These are phyloP conservation scores for Trapa incisa DNA, from an alignment of 345 rosid genomes.

Conservation along the genomic window DNA sequence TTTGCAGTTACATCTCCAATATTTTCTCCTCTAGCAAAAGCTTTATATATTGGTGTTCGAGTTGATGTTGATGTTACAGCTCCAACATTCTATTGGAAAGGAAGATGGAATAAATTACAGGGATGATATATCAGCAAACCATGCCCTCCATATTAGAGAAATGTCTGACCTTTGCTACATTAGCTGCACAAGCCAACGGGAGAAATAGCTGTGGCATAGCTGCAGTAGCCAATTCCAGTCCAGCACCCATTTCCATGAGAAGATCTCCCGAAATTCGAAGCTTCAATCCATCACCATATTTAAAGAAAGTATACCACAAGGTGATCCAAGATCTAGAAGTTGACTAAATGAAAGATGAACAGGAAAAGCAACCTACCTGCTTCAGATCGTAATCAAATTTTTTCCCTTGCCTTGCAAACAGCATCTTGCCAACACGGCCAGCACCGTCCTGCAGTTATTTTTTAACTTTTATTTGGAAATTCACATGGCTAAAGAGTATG, in stretches of 20 bases:
- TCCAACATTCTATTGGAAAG: constrained; percentile 58
- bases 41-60: constrained; percentile 94
- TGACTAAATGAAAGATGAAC: neutral
- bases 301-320: neutral
- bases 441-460: constrained; percentile 70
- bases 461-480: neutral
- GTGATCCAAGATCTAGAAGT: neutral
- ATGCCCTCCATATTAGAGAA: neutral
- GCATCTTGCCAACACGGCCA: constrained; percentile 96
- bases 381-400: constrained; percentile 94
- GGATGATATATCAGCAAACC: constrained; percentile 1
- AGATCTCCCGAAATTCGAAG: constrained; percentile 89
- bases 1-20: constrained; percentile 98
- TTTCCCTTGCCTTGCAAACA: constrained; percentile 90
- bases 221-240: constrained; percentile 87
- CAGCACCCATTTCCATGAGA: constrained; percentile 96
- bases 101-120: constrained; percentile 12
- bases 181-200: constrained; percentile 97
- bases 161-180: constrained; percentile 69
- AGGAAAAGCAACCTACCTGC: constrained; percentile 35
- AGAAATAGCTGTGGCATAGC: constrained; percentile 91
- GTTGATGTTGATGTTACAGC: constrained; percentile 98
- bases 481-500: neutral
- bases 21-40: constrained; percentile 97
- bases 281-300: constrained; percentile 20